These are phyloP conservation scores for Calonectria pteridis DNA, from an alignment of 2,329 filamentous ascomycete genomes.

Conservation along the genomic window DNA sequence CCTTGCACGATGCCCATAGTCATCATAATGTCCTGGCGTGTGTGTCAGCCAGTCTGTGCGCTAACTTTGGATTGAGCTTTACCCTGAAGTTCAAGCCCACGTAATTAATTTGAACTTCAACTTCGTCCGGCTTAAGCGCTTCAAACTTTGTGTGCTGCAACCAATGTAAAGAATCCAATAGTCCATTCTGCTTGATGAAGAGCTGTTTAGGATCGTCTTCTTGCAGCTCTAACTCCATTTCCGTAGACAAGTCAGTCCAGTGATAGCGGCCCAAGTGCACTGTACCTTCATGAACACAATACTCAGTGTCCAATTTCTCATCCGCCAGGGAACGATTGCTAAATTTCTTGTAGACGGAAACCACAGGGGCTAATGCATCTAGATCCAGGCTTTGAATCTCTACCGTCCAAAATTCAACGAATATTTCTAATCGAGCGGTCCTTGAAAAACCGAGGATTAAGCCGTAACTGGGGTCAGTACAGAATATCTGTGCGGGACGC, in stretches of 20 bases:
- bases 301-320: background rate
- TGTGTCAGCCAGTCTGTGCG: background rate
- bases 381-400: background rate
- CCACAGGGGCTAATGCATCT: background rate
- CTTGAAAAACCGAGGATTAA: background rate
- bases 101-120: background rate
- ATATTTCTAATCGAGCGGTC: background rate
- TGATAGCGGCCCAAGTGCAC: background rate
- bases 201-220: background rate
- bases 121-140: background rate
- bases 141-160: background rate
- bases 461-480: background rate
- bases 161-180: background rate
- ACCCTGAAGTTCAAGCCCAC: conserved; percentile 45
- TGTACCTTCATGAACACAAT: background rate
- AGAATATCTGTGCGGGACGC: background rate
- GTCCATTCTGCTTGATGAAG: background rate
- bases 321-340: background rate
- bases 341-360: background rate
- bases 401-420: background rate
- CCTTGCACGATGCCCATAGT: background rate
- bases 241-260: background rate
- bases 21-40: background rate
- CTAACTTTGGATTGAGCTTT: no score
- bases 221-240: background rate